phyloP scores from a whole-genome alignment of 2,329 filamentous ascomycete species.

The Ophiocordyceps sinensis region DNA sequence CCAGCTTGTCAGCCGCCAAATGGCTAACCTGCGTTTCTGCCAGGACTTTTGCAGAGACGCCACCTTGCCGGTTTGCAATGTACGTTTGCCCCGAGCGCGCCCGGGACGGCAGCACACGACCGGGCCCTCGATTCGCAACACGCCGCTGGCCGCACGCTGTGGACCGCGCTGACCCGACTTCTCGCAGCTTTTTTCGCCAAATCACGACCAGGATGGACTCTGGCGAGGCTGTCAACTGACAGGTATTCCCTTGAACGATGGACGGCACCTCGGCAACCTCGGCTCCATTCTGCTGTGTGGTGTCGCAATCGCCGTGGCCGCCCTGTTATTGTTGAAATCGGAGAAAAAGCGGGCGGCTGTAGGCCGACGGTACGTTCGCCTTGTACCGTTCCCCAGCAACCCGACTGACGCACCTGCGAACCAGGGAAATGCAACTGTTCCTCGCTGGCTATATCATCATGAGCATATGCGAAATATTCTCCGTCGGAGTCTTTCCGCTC shows the following conservation, averaged over 20 bases:
- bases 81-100: constrained; percentile 16
- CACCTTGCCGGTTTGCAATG: constrained; percentile 73
- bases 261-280: constrained; percentile 62
- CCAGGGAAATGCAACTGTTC: constrained; percentile 93
- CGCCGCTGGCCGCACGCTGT: constrained; percentile 4
- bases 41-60: constrained; percentile 76
- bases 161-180: constrained; percentile 3
- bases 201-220: constrained; percentile 42
- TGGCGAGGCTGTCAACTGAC: constrained; percentile 59
- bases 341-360: constrained; percentile 89
- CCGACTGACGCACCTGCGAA: background rate
- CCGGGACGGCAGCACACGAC: too few species aligned
- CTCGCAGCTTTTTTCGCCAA: constrained; percentile 30
- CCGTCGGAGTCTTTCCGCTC: constrained; percentile 77
- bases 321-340: constrained; percentile 61
- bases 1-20: background rate
- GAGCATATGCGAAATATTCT: constrained; percentile 92
- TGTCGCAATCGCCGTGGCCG: constrained; percentile 55
- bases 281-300: constrained; percentile 81
- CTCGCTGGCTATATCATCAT: constrained; percentile 74
- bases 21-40: constrained; percentile 9
- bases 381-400: background rate
- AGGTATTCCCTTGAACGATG: constrained; percentile 58
- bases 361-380: constrained; percentile 55
- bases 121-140: background rate